Evolutionary conservation across 2,329 filamentous ascomycete species (phyloP).

Genomic region (Colletotrichum godetiae): DNA sequence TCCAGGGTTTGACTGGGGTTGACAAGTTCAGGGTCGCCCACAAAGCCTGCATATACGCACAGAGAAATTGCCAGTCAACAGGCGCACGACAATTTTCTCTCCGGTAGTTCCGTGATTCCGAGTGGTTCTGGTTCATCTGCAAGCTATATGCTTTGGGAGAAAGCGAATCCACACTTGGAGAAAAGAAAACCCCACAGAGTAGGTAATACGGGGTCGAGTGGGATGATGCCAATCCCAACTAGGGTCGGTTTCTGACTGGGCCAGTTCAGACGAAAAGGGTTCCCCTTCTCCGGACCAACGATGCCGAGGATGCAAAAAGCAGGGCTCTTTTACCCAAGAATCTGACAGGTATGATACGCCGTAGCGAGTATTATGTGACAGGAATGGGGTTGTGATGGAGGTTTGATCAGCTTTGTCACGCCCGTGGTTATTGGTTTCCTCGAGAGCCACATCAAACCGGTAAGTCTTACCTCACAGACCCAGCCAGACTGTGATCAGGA

Average conservation of each 20-base stretch:
- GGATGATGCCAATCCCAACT: neutral
- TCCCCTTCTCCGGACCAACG: neutral
- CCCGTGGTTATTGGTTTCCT: neutral
- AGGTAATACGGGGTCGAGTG: neutral
- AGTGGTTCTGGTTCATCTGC: conserved; percentile 14
- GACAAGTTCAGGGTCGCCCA: neutral
- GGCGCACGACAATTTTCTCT: neutral
- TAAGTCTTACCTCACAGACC: neutral
- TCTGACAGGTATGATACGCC: neutral
- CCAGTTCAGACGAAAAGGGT: neutral
- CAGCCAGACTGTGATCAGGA: neutral
- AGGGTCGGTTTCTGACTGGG: neutral
- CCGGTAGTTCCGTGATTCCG: neutral
- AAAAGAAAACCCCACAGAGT: conserved; percentile 16
- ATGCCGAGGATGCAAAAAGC: neutral
- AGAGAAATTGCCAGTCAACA: neutral
- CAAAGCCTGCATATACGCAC: neutral
- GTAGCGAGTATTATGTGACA: neutral
- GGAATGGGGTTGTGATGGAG: neutral
- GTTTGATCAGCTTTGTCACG: neutral
- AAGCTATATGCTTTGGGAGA: neutral
- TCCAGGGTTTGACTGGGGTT: neutral
- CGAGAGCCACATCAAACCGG: neutral
- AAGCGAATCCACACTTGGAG: conserved; percentile 14
- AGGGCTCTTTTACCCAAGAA: neutral